These are phyloP conservation scores for Allantophomopsis cytisporea DNA, from an alignment of 2,329 filamentous ascomycete genomes.

Conservation along the genomic window DNA sequence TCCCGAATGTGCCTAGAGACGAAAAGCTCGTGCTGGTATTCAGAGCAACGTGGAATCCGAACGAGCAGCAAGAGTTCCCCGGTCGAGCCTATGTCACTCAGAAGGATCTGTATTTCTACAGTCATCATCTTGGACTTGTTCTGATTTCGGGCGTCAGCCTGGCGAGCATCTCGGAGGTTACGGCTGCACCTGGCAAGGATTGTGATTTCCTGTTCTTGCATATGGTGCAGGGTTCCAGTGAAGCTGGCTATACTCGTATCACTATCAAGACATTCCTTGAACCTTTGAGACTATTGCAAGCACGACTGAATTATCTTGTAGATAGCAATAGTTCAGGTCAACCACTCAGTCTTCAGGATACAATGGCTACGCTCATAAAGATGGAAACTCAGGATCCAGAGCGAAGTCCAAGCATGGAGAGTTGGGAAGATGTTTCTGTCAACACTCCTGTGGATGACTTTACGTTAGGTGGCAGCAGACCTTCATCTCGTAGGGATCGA, in stretches of 20 bases:
- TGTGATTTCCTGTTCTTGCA: conserved; percentile 91
- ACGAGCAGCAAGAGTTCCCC: conserved; percentile 63
- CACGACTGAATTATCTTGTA: conserved; percentile 73
- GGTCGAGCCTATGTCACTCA: conserved; percentile 81
- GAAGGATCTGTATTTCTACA: conserved; percentile 89
- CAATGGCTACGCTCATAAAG: conserved; percentile 59
- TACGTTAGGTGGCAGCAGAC: conserved; percentile 23
- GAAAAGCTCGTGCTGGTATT: conserved; percentile 89
- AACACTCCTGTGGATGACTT: conserved; percentile 46
- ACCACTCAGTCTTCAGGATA: conserved; percentile 51
- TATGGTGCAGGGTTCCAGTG: conserved; percentile 22
- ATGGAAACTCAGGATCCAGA: conserved; percentile 51
- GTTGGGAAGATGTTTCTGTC: conserved; percentile 74
- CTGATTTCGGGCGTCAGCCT: conserved; percentile 69
- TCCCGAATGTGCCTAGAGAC: conserved; percentile 62
- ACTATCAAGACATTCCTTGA: conserved; percentile 91
- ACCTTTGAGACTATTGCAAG: conserved; percentile 67
- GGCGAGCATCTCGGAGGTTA: conserved; percentile 71
- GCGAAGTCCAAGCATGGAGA: conserved; percentile 65
- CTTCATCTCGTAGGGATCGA: conserved; percentile 21
- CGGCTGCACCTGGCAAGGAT: conserved; percentile 75
- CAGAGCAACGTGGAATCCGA: conserved; percentile 71
- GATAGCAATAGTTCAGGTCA: conserved; percentile 65
- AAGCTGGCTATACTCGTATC: conserved; percentile 32
- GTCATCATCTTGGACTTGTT: conserved; percentile 83